Conservation (phyloP, 495 filamentous ascomycete species). For the Hyaloscypha variabilis region DNA sequence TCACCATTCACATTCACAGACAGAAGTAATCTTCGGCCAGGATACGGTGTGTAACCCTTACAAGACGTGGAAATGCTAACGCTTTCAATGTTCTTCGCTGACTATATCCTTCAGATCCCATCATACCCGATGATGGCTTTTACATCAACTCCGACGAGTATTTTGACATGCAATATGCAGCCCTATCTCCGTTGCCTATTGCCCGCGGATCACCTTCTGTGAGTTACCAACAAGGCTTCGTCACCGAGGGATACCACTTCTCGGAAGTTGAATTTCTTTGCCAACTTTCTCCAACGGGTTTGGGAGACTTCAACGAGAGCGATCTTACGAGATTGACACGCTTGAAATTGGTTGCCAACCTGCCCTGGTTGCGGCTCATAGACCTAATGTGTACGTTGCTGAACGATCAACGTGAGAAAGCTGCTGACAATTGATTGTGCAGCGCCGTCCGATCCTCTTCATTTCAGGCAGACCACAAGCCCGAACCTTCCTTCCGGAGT, state of each 20-base stretch:
- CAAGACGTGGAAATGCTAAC: neutral
- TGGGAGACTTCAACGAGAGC: neutral
- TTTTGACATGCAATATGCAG: neutral
- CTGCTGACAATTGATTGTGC: neutral
- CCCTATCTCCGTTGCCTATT: neutral
- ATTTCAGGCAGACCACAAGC: neutral
- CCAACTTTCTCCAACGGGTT: neutral
- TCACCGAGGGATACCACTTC: neutral
- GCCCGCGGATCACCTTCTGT: neutral
- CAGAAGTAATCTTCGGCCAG: neutral
- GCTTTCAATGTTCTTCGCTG: neutral
- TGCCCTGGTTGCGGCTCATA: neutral
- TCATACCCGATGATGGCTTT: neutral
- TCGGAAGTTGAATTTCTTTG: neutral
- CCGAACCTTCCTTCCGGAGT: neutral
- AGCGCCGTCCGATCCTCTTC: neutral
- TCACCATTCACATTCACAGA: neutral
- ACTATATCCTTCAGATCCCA: neutral
- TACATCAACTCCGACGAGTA: neutral
- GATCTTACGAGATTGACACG: neutral
- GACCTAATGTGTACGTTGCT: neutral
- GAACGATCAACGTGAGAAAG: neutral
- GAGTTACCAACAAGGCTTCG: neutral
- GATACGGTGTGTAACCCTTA: neutral
- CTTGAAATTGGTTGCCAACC: neutral